These are phyloP conservation scores for Aspergillus haitiensis DNA, from an alignment of 495 filamentous ascomycete species.

Conservation along the genomic window DNA sequence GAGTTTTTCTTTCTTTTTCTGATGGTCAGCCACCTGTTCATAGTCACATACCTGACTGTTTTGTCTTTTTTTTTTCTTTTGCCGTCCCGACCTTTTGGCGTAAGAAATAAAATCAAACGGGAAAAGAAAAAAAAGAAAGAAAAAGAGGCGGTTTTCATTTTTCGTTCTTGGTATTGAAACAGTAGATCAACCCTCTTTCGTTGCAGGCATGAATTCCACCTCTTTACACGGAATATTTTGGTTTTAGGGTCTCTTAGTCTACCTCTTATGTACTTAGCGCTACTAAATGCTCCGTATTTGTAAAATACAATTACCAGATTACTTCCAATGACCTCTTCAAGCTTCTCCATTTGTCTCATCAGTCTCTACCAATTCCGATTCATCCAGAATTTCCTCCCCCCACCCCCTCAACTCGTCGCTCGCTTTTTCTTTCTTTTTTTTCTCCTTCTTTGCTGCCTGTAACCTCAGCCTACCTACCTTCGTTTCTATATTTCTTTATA, in stretches of 20 bases:
- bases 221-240: neutral
- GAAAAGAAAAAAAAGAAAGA: neutral
- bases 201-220: neutral
- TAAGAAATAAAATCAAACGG: neutral
- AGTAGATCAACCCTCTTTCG: neutral
- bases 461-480: constrained; percentile 4
- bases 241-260: neutral
- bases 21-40: neutral
- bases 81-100: too few species aligned
- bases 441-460: constrained; percentile 10
- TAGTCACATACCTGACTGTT: neutral
- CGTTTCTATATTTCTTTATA: constrained; percentile 7
- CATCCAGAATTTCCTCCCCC: constrained; percentile 12
- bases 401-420: constrained; percentile 12
- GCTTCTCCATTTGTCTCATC: neutral
- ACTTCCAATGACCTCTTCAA: constrained; percentile 4
- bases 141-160: neutral
- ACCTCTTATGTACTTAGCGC: constrained; percentile 1
- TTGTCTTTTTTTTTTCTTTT: neutral
- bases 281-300: neutral
- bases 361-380: constrained; percentile 14
- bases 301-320: constrained; percentile 5
- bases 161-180: neutral
- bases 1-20: constrained; percentile 6
- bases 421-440: constrained; percentile 10